Conservation (phyloP, 257 asterid genomes). For the Marsdenia floribunda region DNA sequence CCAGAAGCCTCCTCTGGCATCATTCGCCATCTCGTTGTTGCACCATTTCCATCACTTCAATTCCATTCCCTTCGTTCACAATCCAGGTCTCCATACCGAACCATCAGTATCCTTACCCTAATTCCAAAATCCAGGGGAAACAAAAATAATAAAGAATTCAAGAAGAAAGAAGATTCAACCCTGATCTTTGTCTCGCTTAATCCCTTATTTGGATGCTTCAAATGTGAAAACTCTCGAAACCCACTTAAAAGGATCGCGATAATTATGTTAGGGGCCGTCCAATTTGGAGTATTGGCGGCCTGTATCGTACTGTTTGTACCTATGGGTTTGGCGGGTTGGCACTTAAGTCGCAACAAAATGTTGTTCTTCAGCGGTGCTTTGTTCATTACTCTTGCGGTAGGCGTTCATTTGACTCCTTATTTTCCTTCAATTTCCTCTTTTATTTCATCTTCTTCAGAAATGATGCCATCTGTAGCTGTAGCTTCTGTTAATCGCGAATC, state of each 20-base stretch:
- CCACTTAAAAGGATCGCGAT: not conserved
- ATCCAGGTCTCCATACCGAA: constrained; percentile 4
- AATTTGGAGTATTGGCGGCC: constrained; percentile 82
- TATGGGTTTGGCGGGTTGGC: constrained; percentile 99
- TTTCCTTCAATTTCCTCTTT: constrained; percentile 55
- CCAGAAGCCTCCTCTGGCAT: constrained; percentile 11
- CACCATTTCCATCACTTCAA: constrained; percentile 18
- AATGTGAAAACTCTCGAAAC: constrained; percentile 10
- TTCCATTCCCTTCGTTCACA: constrained; percentile 19
- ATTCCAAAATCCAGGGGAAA: not conserved
- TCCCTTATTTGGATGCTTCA: not conserved
- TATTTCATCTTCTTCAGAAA: constrained; percentile 29
- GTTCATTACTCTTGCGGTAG: constrained; percentile 91
- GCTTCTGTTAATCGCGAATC: constrained; percentile 43
- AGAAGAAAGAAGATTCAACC: not conserved
- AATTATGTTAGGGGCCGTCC: constrained; percentile 80
- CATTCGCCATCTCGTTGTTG: not conserved
- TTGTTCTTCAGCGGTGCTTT: constrained; percentile 95
- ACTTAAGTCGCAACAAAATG: constrained; percentile 91
- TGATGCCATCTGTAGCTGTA: constrained; percentile 19
- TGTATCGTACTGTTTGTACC: constrained; percentile 84
- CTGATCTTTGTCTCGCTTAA: not conserved
- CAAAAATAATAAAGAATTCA: not conserved
- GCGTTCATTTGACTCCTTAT: constrained; percentile 86
- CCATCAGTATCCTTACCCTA: not conserved